A percentile compares a stretch with the other conserved stretches of the same genome.
Conservation (phyloP, 805 yeast species). For the Debaryomyces hansenii region DNA sequence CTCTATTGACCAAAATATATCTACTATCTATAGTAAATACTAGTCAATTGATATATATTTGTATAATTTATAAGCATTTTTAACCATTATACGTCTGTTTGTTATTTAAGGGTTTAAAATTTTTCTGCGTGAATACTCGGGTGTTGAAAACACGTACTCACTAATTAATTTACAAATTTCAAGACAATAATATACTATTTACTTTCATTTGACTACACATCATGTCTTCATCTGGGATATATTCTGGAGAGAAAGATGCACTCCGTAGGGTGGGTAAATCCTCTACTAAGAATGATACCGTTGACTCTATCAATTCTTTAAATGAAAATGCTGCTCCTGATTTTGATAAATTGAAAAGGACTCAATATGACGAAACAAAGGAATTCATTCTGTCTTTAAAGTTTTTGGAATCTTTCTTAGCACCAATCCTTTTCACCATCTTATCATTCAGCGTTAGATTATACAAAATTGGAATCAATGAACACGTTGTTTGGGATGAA, state of each 20-base stretch:
- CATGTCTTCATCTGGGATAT: slow-evolving; percentile 25
- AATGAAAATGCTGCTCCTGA: slow-evolving; percentile 16
- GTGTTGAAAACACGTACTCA: slow-evolving; percentile 2
- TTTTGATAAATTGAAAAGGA: slow-evolving; percentile 13
- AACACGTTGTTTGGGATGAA: slow-evolving; percentile 82
- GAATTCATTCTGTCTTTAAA: slow-evolving; percentile 28
- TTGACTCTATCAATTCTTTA: slow-evolving; percentile 8
- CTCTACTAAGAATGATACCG: slow-evolving; percentile 5
- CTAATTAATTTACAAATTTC: not conserved
- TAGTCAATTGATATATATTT: not conserved
- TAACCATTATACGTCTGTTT: not conserved
- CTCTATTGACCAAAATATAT: too few species aligned
- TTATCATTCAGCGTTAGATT: slow-evolving; percentile 67
- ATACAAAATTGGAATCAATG: slow-evolving; percentile 54
- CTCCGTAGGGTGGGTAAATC: slow-evolving; percentile 17
- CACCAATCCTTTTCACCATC: slow-evolving; percentile 65
- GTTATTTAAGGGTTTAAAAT: not conserved
- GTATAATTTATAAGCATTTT: not conserved
- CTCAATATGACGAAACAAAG: slow-evolving; percentile 23
- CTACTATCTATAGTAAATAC: too few species aligned
- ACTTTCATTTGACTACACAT: slow-evolving; percentile 1
- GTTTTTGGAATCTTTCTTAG: slow-evolving; percentile 40
- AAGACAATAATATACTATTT: slow-evolving; percentile 1
- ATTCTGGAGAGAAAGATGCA: slow-evolving; percentile 12
- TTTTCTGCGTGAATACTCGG: not conserved